Conservation (phyloP, 225 moss, liverwort and hornwort genomes). For the Pleurozium schreberi region DNA sequence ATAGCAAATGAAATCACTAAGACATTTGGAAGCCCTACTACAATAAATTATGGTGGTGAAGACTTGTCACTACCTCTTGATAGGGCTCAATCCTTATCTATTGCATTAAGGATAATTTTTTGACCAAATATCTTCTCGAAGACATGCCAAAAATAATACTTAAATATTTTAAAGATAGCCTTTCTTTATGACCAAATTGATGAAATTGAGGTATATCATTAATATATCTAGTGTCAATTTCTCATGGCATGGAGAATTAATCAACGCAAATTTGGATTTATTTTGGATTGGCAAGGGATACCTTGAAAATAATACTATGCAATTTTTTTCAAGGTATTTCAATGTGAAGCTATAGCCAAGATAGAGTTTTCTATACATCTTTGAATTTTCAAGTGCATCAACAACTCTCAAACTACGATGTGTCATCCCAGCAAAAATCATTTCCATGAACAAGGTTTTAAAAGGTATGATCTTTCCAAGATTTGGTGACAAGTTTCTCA, state of each 20-base stretch:
- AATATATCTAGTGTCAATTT: not conserved
- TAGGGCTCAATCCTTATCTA: too few relatives aligned
- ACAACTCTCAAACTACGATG: not conserved
- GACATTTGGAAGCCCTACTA: too few relatives aligned
- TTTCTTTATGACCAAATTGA: too few relatives aligned
- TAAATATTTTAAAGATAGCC: not conserved
- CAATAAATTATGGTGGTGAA: too few relatives aligned
- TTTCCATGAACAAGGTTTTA: not conserved
- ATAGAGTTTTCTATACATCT: not conserved
- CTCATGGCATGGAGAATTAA: not conserved
- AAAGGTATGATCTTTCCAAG: not conserved
- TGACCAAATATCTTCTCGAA: too few relatives aligned
- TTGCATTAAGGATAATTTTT: too few relatives aligned
- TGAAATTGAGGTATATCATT: too few relatives aligned
- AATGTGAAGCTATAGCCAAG: too few relatives aligned
- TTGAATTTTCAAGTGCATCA: not conserved
- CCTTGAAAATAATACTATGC: too few relatives aligned
- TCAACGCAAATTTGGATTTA: not conserved
- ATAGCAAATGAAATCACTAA: too few relatives aligned
- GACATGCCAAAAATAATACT: too few relatives aligned
- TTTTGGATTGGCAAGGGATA: not conserved
- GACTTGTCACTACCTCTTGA: too few relatives aligned
- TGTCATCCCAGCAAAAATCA: not conserved
- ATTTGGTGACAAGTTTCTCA: not conserved
- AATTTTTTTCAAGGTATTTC: not conserved